Evolutionary conservation across 2,329 filamentous ascomycete species (phyloP), one percentile per base, ranked within the genome.

Genomic region (Epichloe gansuensis): DNA sequence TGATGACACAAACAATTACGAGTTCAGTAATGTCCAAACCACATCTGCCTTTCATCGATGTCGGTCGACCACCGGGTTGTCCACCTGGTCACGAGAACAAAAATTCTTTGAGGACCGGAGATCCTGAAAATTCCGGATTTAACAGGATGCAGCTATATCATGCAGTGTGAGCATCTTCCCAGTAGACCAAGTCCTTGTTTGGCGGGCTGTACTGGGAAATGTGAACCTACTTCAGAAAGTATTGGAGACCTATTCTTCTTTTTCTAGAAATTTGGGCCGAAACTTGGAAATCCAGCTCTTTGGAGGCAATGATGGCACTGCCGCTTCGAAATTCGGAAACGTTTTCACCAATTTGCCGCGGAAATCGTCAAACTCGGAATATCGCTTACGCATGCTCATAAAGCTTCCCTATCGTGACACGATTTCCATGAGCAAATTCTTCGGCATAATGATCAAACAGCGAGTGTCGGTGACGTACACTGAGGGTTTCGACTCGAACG

Each of bases 201-300:
- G 31, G 11, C 35, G 17, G 17, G n/a, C 13, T 39, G 8, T 9
- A 38, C 6, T 6, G 11, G 12, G 25, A 25, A 5, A 9, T 23
- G 25, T 31, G 17, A 50, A 74, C 86, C 55, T 72, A 95, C 90
- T 95, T 95, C 52, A 98, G 72, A 65, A 97, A 98, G 65, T 97
- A 95, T 64, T 88, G 84, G 54, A 98, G 73, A 5, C 91, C 91
- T 43, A 81, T 77, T 59, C 88, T 82, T 62, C 93, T 78, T 63
- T 84, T 67, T 96, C 91, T 17, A 98, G 76, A 66, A 98, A 97
- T 50, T 79, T 80, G 11, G 88, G 83, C 50, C 86, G 78, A 64
- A 96, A 95, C 73, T 80, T 87, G 72, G 86, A 91, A 51, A 97
- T 82, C 50, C 94, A 75, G 65, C 88, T 95, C 72, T 98, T 98